Conservation (phyloP, 139 green algal species). For the Coelastrella sp. region DNA sequence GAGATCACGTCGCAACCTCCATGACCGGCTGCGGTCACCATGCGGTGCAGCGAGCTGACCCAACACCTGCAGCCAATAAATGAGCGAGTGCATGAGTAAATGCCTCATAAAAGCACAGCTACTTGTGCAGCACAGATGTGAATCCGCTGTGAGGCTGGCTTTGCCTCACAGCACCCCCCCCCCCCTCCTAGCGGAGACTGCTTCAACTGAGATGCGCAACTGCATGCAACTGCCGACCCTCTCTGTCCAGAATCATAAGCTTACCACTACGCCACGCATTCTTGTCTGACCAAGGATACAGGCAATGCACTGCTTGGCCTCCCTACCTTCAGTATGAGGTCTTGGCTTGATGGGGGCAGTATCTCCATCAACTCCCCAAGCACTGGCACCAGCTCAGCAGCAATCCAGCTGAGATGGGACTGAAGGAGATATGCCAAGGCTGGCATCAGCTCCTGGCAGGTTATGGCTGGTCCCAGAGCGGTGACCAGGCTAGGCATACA, state of each 20-base stretch:
- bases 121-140: not conserved
- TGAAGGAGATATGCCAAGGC: constrained; percentile 45
- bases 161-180: not conserved
- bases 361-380: constrained; percentile 51
- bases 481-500: constrained; percentile 48
- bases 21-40: constrained; percentile 40
- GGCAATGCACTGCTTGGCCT: too few species aligned
- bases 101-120: not conserved
- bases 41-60: not conserved
- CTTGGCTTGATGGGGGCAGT: constrained; percentile 46
- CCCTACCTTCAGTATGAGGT: constrained; percentile 40
- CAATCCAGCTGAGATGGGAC: constrained; percentile 45
- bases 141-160: not conserved
- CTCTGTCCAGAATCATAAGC: too few species aligned
- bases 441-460: constrained; percentile 45
- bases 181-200: not conserved
- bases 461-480: constrained; percentile 24
- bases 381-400: constrained; percentile 41
- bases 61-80: constrained; percentile 13
- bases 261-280: too few species aligned
- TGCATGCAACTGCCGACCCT: not conserved
- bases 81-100: not conserved
- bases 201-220: not conserved
- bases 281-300: too few species aligned
- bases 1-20: constrained; percentile 55